Percentiles rank a stretch among this genome's conserved stretches.
These are phyloP conservation scores for Aspergillus leporis DNA, from an alignment of 495 filamentous ascomycete species.

Conservation along the genomic window DNA sequence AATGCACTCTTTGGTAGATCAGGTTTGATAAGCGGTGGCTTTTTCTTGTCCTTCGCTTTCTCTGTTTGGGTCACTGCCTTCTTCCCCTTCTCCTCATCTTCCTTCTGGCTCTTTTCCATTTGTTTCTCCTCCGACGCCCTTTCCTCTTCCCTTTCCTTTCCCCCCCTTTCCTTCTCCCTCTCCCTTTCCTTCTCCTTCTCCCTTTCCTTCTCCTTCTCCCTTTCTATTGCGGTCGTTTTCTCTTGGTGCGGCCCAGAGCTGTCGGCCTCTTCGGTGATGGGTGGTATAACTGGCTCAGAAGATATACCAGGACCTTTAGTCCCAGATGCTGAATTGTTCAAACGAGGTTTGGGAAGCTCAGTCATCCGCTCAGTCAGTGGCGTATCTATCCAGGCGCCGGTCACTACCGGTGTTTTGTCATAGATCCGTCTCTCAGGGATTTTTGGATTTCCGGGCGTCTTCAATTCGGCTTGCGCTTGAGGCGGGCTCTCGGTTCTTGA, in stretches of 20 bases:
- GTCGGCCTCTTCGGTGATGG: background rate
- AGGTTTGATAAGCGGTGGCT: slow-evolving; percentile 35
- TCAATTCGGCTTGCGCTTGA: slow-evolving; percentile 21
- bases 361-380: slow-evolving; percentile 45
- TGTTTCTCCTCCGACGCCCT: background rate
- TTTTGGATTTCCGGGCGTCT: slow-evolving; percentile 43
- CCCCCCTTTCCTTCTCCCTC: slow-evolving; percentile 5
- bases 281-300: background rate
- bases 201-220: background rate
- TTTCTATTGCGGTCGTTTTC: slow-evolving; percentile 1
- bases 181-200: background rate
- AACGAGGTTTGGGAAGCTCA: slow-evolving; percentile 31
- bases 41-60: slow-evolving; percentile 23
- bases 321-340: slow-evolving; percentile 20
- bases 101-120: background rate
- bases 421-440: slow-evolving; percentile 39
- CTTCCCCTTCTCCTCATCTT: background rate
- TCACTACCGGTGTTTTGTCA: slow-evolving; percentile 50
- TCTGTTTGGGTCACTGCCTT: slow-evolving; percentile 12
- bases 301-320: background rate
- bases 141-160: slow-evolving; percentile 5
- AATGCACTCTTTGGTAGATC: slow-evolving; percentile 51
- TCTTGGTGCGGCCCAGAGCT: background rate
- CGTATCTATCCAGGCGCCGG: slow-evolving; percentile 56
- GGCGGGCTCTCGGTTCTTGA: slow-evolving; percentile 58